Evolutionary conservation across 2,329 filamentous ascomycete species (phyloP).

Genomic region (Colletotrichum limetticola): DNA sequence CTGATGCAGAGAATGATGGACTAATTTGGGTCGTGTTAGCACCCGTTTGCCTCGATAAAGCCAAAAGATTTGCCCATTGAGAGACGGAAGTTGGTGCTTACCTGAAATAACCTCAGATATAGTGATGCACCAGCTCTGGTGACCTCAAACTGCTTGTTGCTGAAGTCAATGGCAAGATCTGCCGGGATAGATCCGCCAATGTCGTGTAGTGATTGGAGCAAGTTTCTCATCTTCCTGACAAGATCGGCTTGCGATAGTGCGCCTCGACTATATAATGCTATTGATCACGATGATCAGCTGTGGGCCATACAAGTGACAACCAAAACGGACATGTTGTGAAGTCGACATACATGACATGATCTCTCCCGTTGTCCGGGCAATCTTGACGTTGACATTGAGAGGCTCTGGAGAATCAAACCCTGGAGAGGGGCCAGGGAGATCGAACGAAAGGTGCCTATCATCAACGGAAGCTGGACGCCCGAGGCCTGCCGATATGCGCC

Average conservation of each 20-base stretch:
- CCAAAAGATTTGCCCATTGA: not conserved
- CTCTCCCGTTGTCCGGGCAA: slow-evolving; percentile 41
- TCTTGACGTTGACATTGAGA: slow-evolving; percentile 41
- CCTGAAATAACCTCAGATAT: slow-evolving; percentile 42
- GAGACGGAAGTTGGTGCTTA: not conserved
- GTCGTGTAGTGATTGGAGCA: slow-evolving; percentile 37
- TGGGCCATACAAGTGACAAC: not conserved
- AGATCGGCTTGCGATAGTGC: slow-evolving; percentile 40
- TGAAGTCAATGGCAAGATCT: slow-evolving; percentile 39
- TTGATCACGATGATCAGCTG: not conserved
- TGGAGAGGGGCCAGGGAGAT: slow-evolving; percentile 39
- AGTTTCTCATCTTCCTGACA: slow-evolving; percentile 39
- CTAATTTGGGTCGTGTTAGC: slow-evolving; percentile 22
- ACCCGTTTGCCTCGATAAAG: not conserved
- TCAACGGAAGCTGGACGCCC: slow-evolving; percentile 41
- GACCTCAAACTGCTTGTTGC: slow-evolving; percentile 35
- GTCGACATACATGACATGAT: slow-evolving; percentile 41
- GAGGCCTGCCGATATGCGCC: slow-evolving; percentile 41
- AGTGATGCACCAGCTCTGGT: slow-evolving; percentile 41
- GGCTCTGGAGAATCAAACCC: slow-evolving; percentile 41
- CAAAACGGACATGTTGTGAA: fast-evolving
- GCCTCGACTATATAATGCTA: slow-evolving; percentile 41
- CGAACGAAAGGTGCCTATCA: slow-evolving; percentile 41
- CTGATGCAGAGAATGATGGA: slow-evolving; percentile 44
- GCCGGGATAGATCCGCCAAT: slow-evolving; percentile 40